Base-by-base conservation (phyloP, 139 green algal species). In the Penium margaritaceum region DNA sequence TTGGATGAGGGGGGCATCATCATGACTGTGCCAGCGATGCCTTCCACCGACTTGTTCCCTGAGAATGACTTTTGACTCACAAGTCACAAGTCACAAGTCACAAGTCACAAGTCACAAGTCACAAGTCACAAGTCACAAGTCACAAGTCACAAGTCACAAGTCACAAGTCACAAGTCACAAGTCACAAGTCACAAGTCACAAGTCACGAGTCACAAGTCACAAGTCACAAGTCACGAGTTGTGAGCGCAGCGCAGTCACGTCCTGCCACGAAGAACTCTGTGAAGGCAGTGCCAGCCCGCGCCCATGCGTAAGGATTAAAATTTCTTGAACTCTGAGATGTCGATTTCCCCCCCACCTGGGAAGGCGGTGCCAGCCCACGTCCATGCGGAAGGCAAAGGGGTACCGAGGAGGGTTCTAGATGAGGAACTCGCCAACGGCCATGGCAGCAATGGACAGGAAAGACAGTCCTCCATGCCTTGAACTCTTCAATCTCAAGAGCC, bases 31-130 rank as follows among this genome's bases (percentile, higher is more conserved):
- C 93, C 93, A 44, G 97, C 92, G 58, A 98, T 94, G 84, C 97
- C 93, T 82, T 98, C 91, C 58, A 96, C 72, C 29, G 96, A 76
- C 81, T 96, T 95, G 89, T 96, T 96, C 53, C 90, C 89, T 81
- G 85, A 86, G 88, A 97, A 97, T 61, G 75, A 84, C 71, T 95
- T 89, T 85, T 98, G 93, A 4, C n/a, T n/a, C n/a, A n/a, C n/a
- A n/a, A n/a, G n/a, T n/a, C n/a, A n/a, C n/a, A n/a, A n/a, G n/a
- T n/a, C n/a, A n/a, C n/a, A n/a, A n/a, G n/a, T n/a, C n/a, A n/a
- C n/a, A n/a, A n/a, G n/a, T n/a, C n/a, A n/a, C n/a, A n/a, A n/a
- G n/a, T n/a, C n/a, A n/a, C n/a, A n/a, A n/a, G n/a, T n/a, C n/a
- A n/a, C n/a, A n/a, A n/a, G n/a, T n/a, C n/a, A n/a, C n/a, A n/a